Percentiles rank a stretch among this genome's conserved stretches.
Conservation (phyloP, 345 rosid species). For the Mercurialis annua region DNA sequence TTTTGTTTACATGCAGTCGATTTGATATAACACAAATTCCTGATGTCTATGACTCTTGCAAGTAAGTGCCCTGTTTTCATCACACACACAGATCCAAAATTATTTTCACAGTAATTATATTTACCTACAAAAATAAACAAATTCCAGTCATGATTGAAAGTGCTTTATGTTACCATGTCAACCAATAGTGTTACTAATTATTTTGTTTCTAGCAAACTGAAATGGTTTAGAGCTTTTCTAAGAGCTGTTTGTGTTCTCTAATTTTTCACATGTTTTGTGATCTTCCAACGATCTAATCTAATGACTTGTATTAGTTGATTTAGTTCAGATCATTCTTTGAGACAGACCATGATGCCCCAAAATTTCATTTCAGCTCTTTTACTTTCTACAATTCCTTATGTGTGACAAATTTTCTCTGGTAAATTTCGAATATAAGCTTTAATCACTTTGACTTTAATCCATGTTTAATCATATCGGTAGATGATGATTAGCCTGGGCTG, state of each 20-base stretch:
- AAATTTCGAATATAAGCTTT: background rate
- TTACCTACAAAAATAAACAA: background rate
- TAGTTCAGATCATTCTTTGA: background rate
- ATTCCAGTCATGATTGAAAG: background rate
- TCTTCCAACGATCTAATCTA: background rate
- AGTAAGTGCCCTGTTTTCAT: conserved; percentile 55
- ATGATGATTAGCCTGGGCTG: background rate
- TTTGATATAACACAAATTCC: conserved; percentile 98
- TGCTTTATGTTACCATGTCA: background rate
- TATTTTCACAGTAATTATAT: conserved; percentile 5
- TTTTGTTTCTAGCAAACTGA: background rate
- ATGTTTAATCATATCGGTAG: background rate
- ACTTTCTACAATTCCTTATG: background rate
- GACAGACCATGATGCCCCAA: background rate
- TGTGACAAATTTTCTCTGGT: background rate
- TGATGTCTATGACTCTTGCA: conserved; percentile 99
- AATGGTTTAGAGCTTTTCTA: background rate
- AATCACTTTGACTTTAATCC: conserved; percentile 1
- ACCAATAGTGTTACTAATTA: background rate
- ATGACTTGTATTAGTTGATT: background rate
- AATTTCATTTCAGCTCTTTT: background rate
- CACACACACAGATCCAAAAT: background rate
- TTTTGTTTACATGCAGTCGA: conserved; percentile 58
- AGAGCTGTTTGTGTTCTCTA: background rate
- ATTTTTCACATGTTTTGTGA: background rate